Evolutionary conservation across 2,329 filamentous ascomycete genomes (phyloP).

Genomic region (Colletotrichum lindemuthianum): DNA sequence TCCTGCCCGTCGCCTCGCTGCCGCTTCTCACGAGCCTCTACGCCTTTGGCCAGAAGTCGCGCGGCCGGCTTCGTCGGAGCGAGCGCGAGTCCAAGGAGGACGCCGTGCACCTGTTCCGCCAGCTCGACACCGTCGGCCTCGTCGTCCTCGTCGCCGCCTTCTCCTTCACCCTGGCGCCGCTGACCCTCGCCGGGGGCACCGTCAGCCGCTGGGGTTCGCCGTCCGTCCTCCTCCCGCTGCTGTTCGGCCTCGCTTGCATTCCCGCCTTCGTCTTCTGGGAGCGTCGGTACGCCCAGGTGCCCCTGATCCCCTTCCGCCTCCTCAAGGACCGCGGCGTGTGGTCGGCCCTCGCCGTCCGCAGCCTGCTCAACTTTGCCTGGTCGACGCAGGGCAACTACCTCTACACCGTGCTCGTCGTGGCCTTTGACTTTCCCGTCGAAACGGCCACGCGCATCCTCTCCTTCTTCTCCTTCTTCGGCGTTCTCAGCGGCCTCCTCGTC

Average conservation of each 20-base stretch:
- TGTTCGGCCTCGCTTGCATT: constrained; percentile 59
- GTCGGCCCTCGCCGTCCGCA: constrained; percentile 66
- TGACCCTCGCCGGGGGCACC: constrained; percentile 65
- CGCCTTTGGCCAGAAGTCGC: constrained; percentile 54
- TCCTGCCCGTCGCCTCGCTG: constrained; percentile 65
- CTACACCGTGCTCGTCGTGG: constrained; percentile 67
- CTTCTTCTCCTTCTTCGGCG: constrained; percentile 63
- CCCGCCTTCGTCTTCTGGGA: constrained; percentile 66
- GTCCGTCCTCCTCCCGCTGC: constrained; percentile 60
- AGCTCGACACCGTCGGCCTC: constrained; percentile 64
- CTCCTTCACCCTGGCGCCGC: constrained; percentile 57
- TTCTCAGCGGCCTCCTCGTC: constrained; percentile 62
- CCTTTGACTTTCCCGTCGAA: constrained; percentile 64
- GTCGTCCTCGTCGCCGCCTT: constrained; percentile 56
- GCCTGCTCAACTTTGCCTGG: constrained; percentile 63
- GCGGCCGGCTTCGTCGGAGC: constrained; percentile 37
- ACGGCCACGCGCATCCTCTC: constrained; percentile 66
- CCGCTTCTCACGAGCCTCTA: constrained; percentile 59
- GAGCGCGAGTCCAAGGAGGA: constrained; percentile 43
- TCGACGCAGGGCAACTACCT: constrained; percentile 68
- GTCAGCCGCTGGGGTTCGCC: constrained; percentile 59
- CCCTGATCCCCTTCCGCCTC: constrained; percentile 67
- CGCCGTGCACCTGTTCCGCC: constrained; percentile 60
- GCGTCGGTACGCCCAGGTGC: constrained; percentile 54
- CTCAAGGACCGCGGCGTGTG: constrained; percentile 70